Conservation (phyloP, 2,329 filamentous ascomycete genomes). For the Lasiodiplodia sp. region DNA sequence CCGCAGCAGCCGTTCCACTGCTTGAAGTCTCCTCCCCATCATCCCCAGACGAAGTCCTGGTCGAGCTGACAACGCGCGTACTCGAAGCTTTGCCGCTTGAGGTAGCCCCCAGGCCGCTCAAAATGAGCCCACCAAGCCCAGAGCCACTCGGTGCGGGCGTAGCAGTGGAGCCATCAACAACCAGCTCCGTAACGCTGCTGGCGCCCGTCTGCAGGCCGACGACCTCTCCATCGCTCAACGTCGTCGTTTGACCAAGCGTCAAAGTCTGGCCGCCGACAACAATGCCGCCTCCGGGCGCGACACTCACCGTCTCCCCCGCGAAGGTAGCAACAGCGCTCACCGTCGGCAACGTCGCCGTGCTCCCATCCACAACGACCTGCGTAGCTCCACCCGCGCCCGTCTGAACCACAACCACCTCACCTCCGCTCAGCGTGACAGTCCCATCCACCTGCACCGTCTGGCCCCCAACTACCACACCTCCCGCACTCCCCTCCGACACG, state of each 20-base stretch:
- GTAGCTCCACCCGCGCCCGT: not conserved
- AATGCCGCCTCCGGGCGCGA: not conserved
- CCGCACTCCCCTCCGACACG: not conserved
- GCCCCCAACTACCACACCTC: not conserved
- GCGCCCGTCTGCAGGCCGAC: not conserved
- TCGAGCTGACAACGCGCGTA: not conserved
- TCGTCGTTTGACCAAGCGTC: slow-evolving; percentile 1
- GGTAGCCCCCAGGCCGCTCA: slow-evolving; percentile 1
- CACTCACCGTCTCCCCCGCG: not conserved
- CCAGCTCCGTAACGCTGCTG: not conserved
- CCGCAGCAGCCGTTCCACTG: not conserved
- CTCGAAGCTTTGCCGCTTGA: not conserved
- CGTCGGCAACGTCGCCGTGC: not conserved
- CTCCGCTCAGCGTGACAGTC: slow-evolving; percentile 37
- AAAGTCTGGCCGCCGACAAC: slow-evolving; percentile 8
- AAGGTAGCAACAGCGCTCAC: not conserved
- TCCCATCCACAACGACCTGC: not conserved
- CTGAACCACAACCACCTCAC: slow-evolving; percentile 35
- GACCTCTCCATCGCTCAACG: not conserved
- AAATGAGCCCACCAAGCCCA: not conserved
- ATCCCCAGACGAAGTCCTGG: not conserved
- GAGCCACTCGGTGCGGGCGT: not conserved
- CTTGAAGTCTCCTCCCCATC: not conserved
- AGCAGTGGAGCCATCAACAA: slow-evolving; percentile 3
- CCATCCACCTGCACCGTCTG: slow-evolving; percentile 38